A percentile compares a stretch with the other conserved stretches of the same genome.
Evolutionary conservation across 768 basidiomycete species (phyloP).

Genomic region (Boletus pseudo-olivaceus): DNA sequence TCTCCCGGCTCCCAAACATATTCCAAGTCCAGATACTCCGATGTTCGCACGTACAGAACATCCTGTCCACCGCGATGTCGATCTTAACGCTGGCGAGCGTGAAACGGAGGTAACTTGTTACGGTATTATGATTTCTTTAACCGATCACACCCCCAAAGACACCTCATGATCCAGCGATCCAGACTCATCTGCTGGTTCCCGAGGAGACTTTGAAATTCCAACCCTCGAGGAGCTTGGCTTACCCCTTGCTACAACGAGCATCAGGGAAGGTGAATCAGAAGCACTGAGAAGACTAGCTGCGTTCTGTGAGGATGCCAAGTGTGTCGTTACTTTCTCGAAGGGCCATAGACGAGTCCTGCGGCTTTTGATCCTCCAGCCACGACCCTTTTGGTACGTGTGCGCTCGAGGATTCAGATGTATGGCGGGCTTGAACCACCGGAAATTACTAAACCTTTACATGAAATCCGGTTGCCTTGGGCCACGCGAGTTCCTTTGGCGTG

Average conservation of each 20-base stretch:
- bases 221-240: constrained; percentile 14
- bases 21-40: background rate
- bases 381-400: constrained; percentile 19
- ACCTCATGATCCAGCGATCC: constrained; percentile 10
- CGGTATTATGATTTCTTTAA: constrained; percentile 14
- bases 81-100: constrained; percentile 12
- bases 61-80: constrained; percentile 6
- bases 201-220: constrained; percentile 25
- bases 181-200: constrained; percentile 19
- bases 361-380: constrained; percentile 22
- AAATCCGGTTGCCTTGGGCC: constrained; percentile 20
- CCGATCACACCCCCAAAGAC: constrained; percentile 12
- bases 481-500: constrained; percentile 18
- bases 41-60: constrained; percentile 17
- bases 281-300: constrained; percentile 14
- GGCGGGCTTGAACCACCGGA: constrained; percentile 16
- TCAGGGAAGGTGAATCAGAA: constrained; percentile 30
- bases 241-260: constrained; percentile 25
- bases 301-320: constrained; percentile 16
- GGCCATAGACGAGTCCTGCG: constrained; percentile 8
- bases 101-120: constrained; percentile 17
- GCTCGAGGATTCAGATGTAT: constrained; percentile 7
- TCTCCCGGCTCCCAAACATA: constrained; percentile 5
- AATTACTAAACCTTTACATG: constrained; percentile 19
- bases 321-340: constrained; percentile 14